phyloP scores from a whole-genome alignment of 192 early-diverging fungal species.

The Dispira simplex region DNA sequence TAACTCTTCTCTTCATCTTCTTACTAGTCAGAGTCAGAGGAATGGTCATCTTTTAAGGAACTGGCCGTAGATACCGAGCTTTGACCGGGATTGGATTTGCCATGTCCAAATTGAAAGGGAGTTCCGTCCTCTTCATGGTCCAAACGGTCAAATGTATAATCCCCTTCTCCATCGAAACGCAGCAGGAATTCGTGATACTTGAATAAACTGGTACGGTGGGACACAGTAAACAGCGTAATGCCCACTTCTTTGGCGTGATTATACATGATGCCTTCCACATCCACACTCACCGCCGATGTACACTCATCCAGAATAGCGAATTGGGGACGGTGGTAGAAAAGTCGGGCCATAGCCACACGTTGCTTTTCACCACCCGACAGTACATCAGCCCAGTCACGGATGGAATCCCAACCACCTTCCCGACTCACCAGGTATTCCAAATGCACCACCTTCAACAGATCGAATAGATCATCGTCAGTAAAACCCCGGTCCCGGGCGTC shows the following conservation, averaged over 20 bases:
- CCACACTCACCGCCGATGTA: conserved; percentile 82
- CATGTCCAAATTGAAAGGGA: conserved; percentile 10
- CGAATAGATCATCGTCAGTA: conserved; percentile 64
- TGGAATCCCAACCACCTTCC: conserved; percentile 82
- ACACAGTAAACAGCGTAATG: conserved; percentile 87
- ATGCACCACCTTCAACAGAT: conserved; percentile 72
- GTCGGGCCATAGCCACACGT: conserved; percentile 86
- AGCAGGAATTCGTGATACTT: conserved; percentile 93
- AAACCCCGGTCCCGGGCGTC: conserved; percentile 58
- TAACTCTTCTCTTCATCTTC: too few relatives aligned
- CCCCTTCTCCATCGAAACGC: conserved; percentile 94
- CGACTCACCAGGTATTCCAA: conserved; percentile 68
- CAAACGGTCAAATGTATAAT: conserved; percentile 83
- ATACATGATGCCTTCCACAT: conserved; percentile 87
- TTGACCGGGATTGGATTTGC: conserved; percentile 19
- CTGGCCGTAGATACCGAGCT: conserved; percentile 21
- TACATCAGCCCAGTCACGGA: conserved; percentile 79
- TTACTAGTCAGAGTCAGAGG: neutral
- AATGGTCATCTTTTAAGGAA: conserved; percentile 5
- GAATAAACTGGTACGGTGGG: conserved; percentile 90
- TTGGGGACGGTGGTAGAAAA: conserved; percentile 92
- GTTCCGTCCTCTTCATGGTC: conserved; percentile 54
- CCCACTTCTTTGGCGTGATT: conserved; percentile 62
- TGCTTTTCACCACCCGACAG: conserved; percentile 96
- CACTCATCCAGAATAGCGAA: conserved; percentile 97